Evolutionary conservation across 2,329 filamentous ascomycete genomes (phyloP).

Genomic region (Diaporthe destruens): DNA sequence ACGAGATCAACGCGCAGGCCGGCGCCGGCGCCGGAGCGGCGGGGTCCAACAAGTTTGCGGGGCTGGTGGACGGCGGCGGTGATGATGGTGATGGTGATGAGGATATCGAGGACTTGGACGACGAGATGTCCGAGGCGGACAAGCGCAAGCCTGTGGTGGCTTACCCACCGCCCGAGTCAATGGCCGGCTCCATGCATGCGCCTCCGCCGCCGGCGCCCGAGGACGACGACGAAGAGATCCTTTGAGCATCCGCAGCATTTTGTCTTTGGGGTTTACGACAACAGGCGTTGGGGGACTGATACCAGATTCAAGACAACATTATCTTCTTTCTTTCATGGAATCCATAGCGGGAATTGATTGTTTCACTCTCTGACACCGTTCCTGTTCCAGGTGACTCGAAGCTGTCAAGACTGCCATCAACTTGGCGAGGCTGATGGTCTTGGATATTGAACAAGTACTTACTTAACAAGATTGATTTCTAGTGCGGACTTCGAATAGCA

Average conservation of each 20-base stretch:
- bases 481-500: not conserved
- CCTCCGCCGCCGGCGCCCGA: constrained; percentile 23
- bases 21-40: constrained; percentile 45
- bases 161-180: not conserved
- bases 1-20: constrained; percentile 63
- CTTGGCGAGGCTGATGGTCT: not conserved
- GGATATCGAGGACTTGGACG: constrained; percentile 40
- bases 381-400: not conserved
- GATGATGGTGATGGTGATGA: constrained; percentile 37
- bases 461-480: not conserved
- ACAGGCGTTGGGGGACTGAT: constrained; percentile 40
- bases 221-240: constrained; percentile 39
- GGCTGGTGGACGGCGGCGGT: constrained; percentile 43
- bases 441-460: not conserved
- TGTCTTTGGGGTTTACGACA: constrained; percentile 25
- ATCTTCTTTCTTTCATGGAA: constrained; percentile 7
- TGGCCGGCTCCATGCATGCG: not conserved
- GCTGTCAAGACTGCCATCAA: not conserved
- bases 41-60: constrained; percentile 39
- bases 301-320: constrained; percentile 37
- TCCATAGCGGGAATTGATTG: not conserved
- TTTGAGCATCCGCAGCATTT: constrained; percentile 35
- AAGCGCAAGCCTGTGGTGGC: constrained; percentile 10
- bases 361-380: too few relatives aligned
- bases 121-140: constrained; percentile 45